Percentiles rank a stretch among this genome's conserved stretches.
Conservation (phyloP, 805 yeast genomes). For the Lachancea thermotolerans region DNA sequence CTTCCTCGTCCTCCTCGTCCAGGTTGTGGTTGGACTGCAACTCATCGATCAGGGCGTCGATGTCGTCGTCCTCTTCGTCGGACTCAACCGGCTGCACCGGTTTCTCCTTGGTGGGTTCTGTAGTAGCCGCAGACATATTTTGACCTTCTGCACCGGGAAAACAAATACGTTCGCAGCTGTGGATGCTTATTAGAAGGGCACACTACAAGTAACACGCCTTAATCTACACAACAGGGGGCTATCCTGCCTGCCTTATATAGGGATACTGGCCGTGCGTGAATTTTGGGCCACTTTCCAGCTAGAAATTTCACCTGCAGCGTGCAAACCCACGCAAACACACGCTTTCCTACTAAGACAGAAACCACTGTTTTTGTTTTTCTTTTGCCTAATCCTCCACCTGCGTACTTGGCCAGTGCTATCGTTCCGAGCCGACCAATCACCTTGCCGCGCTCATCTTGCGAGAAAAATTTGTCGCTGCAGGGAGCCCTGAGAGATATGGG, state of each 20-base stretch:
- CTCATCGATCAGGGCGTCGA: constrained; percentile 68
- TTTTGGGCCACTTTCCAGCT: background rate
- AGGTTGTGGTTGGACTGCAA: constrained; percentile 58
- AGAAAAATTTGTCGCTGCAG: too few relatives aligned
- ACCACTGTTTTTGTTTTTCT: too few relatives aligned
- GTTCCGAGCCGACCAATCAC: too few relatives aligned
- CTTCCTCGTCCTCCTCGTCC: constrained; percentile 44
- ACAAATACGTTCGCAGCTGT: too few relatives aligned
- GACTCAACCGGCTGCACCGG: constrained; percentile 39
- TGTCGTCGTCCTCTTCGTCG: constrained; percentile 53
- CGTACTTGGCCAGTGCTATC: too few relatives aligned
- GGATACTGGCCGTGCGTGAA: background rate
- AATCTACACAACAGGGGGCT: background rate
- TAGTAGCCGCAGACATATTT: constrained; percentile 10
- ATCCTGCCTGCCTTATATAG: background rate
- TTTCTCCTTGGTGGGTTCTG: constrained; percentile 15
- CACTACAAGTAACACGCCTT: background rate
- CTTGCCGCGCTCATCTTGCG: too few relatives aligned
- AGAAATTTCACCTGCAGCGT: too few relatives aligned
- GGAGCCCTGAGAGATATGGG: too few relatives aligned
- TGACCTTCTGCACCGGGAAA: background rate
- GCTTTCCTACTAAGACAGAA: too few relatives aligned
- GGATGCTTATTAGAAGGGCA: background rate
- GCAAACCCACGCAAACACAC: too few relatives aligned
- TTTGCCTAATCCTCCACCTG: too few relatives aligned